Percentiles rank a stretch among this genome's conserved stretches.
Conservation (phyloP, 345 rosid genomes). For the Melaleuca quinquenervia region DNA sequence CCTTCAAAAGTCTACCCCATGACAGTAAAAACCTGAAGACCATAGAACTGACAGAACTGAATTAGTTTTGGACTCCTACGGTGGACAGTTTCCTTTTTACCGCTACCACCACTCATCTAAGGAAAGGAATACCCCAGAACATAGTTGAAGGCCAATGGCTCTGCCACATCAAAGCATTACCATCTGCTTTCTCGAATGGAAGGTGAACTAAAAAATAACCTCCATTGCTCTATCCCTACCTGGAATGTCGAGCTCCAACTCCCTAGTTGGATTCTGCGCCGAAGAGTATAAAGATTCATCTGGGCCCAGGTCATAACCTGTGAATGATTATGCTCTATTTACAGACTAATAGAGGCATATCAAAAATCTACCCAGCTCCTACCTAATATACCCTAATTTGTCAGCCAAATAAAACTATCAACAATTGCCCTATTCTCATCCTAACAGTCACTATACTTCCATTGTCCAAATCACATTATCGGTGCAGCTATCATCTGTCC, state of each 20-base stretch:
- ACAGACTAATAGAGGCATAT: neutral
- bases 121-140: neutral
- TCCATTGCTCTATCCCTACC: conserved; percentile 1
- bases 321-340: conserved; percentile 1
- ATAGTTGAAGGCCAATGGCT: neutral
- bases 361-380: neutral
- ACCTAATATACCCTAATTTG: neutral
- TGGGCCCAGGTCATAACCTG: neutral
- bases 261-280: neutral
- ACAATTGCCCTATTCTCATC: neutral
- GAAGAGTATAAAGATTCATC: neutral
- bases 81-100: neutral
- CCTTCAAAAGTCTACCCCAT: neutral
- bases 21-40: neutral
- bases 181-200: neutral
- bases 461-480: neutral
- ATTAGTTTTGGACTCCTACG: neutral
- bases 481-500: neutral
- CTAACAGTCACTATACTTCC: neutral
- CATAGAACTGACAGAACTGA: neutral
- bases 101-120: neutral
- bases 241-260: neutral
- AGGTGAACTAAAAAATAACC: neutral
- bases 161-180: neutral
- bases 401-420: neutral